Evolutionary conservation across 2,329 filamentous ascomycete species (phyloP), one percentile per base, ranked within the genome.

Genomic region (Ophiocordyceps camponoti-saundersi): DNA sequence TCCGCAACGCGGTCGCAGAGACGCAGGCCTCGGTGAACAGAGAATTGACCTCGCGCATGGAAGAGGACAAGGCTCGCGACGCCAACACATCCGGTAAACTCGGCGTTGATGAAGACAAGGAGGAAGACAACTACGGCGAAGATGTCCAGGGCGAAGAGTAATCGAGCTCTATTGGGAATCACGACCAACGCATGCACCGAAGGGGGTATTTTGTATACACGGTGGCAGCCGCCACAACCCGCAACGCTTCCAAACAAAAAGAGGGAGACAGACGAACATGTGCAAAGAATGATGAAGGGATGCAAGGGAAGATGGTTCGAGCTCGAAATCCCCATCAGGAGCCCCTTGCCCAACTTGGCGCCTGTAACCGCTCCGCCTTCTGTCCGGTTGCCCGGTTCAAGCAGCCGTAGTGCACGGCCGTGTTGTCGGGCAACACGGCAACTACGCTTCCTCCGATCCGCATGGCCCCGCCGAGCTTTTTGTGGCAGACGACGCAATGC

Each of bases 401-500:
- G 65, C 85, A 92, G 23, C 84, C 85, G 58, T 90, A 85, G 68
- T 92, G 85, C 50, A 92, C 82, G 16, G 88, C 84, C 23, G 71
- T 74, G 60, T 80, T 87, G 66, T 94, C 85, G 7, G 89, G 86
- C 64, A 92, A 74, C 13, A 95, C 89, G 40, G 89, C 82, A 49
- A 96, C 83, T 18, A 95, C 92, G 61, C 85, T 94, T 4, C 87
- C 84, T 2, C 90, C 90, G 54, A 96, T 77, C 50, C 92, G 70
- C 71, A 95, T 95, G 58, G 62, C 62, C 1, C 87, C 83, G 1
- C 89, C 90, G 53, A 98, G 75, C 53, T 92, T 72, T 70, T 95
- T 96, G 63, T 95, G 84, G 61, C 92, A 98, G 16, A 94, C 85
- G 13, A 84, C 81, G 61, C 92, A 98, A 47, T 95, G 82, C 46